These are phyloP conservation scores for Striga asiatica DNA, from an alignment of 257 asterid species.

Conservation along the genomic window DNA sequence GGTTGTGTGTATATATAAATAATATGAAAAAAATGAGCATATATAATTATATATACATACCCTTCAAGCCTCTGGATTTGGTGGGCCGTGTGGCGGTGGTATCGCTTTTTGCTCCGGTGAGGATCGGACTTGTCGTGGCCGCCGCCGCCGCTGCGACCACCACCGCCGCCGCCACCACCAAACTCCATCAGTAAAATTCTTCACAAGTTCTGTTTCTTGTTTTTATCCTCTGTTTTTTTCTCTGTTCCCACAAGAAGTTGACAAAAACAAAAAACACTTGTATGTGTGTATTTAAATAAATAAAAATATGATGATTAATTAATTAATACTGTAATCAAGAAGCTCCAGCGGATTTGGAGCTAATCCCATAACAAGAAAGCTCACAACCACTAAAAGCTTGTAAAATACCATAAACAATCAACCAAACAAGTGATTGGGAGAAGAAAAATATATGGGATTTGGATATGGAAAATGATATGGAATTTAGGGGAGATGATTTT, in stretches of 20 bases:
- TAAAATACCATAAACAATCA: neutral
- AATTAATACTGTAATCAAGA: slow-evolving; percentile 21
- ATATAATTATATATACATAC: too few relatives aligned
- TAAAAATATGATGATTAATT: neutral
- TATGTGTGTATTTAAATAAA: neutral
- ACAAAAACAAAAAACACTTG: neutral
- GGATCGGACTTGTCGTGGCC: slow-evolving; percentile 38
- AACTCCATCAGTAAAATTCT: slow-evolving; percentile 83
- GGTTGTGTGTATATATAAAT: neutral
- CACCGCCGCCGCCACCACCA: slow-evolving; percentile 57
- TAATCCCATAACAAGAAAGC: slow-evolving; percentile 29
- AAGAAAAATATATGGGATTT: slow-evolving; percentile 13
- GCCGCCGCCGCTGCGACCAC: slow-evolving; percentile 40
- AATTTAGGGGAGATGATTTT: slow-evolving; percentile 22
- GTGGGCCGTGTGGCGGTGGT: slow-evolving; percentile 89
- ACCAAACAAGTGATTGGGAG: neutral
- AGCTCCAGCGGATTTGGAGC: slow-evolving; percentile 29
- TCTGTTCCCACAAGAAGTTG: too few relatives aligned
- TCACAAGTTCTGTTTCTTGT: too few relatives aligned
- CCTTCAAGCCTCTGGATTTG: slow-evolving; percentile 86
- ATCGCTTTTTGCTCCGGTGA: slow-evolving; percentile 56
- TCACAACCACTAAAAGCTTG: neutral
- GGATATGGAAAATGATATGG: slow-evolving; percentile 20
- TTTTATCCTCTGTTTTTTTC: too few relatives aligned
- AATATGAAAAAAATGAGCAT: neutral